A percentile compares a stretch with the other conserved stretches of the same genome.
Evolutionary conservation across 768 basidiomycete species (phyloP).

Genomic region (Kwoniella bestiolae): DNA sequence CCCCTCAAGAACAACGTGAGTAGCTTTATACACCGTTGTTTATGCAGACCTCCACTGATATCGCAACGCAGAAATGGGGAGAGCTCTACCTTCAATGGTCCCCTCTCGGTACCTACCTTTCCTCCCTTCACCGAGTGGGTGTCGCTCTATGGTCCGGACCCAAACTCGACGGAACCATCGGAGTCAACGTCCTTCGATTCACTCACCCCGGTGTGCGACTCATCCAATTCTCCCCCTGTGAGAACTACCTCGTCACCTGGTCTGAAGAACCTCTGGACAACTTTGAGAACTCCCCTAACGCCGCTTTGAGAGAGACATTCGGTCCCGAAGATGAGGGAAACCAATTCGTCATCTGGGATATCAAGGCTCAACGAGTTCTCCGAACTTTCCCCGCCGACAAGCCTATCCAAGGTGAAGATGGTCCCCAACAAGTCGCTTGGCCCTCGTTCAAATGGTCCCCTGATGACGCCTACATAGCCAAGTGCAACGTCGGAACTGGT

Average conservation of each 20-base stretch:
- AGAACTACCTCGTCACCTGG: conserved; percentile 96
- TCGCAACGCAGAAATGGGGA: conserved; percentile 76
- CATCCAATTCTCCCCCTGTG: conserved; percentile 96
- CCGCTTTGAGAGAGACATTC: conserved; percentile 58
- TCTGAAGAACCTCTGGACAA: conserved; percentile 90
- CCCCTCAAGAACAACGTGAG: conserved; percentile 70
- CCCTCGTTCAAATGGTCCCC: conserved; percentile 96
- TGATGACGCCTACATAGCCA: conserved; percentile 91
- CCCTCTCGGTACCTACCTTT: conserved; percentile 89
- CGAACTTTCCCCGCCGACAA: conserved; percentile 76
- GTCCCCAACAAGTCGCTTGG: conserved; percentile 65
- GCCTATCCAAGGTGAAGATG: conserved; percentile 54
- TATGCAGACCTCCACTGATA: too few species aligned
- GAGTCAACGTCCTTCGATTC: conserved; percentile 73
- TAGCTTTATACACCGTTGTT: too few species aligned
- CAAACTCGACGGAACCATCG: conserved; percentile 52
- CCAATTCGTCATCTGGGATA: conserved; percentile 97
- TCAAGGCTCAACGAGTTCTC: conserved; percentile 87
- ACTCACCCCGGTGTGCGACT: conserved; percentile 94
- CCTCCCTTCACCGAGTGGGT: conserved; percentile 92
- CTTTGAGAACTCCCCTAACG: conserved; percentile 76
- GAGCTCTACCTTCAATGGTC: conserved; percentile 98
- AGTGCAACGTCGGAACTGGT: conserved; percentile 84
- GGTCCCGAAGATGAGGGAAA: conserved; percentile 90
- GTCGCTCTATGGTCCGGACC: conserved; percentile 91